phyloP scores from a whole-genome alignment of 495 filamentous ascomycete species.

The Copromyces sp. region DNA sequence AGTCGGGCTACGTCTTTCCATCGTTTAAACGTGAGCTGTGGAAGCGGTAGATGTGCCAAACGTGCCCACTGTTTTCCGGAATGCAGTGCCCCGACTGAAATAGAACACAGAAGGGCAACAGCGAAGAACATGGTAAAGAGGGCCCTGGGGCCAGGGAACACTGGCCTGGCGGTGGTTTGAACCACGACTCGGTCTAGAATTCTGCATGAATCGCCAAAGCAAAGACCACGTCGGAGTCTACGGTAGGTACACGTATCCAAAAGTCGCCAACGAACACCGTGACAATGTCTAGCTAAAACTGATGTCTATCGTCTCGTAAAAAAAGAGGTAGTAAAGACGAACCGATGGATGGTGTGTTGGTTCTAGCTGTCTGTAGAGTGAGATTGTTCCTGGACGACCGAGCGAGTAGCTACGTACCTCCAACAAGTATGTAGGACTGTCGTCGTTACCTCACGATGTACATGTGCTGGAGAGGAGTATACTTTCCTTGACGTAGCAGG shows the following conservation, averaged over 20 bases:
- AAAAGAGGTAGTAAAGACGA: neutral
- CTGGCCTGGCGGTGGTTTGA: neutral
- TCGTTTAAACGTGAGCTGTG: neutral
- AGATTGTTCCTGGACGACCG: neutral
- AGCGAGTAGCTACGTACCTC: neutral
- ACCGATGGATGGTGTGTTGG: neutral
- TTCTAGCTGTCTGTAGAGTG: neutral
- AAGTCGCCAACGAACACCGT: neutral
- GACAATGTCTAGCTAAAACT: neutral
- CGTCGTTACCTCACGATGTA: neutral
- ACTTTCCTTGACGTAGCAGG: neutral
- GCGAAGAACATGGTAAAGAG: neutral
- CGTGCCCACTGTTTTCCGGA: neutral
- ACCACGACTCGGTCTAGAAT: neutral
- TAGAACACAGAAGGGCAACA: neutral
- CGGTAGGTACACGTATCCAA: neutral
- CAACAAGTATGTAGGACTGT: neutral
- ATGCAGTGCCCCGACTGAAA: neutral
- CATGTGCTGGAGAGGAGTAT: neutral
- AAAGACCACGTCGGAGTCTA: neutral
- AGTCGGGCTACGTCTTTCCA: neutral
- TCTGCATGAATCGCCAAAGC: neutral
- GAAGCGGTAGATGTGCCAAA: neutral
- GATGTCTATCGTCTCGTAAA: neutral
- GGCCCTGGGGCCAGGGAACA: neutral